Conservation (phyloP, 2,329 filamentous ascomycete genomes). For the Byssothecium circinans region DNA sequence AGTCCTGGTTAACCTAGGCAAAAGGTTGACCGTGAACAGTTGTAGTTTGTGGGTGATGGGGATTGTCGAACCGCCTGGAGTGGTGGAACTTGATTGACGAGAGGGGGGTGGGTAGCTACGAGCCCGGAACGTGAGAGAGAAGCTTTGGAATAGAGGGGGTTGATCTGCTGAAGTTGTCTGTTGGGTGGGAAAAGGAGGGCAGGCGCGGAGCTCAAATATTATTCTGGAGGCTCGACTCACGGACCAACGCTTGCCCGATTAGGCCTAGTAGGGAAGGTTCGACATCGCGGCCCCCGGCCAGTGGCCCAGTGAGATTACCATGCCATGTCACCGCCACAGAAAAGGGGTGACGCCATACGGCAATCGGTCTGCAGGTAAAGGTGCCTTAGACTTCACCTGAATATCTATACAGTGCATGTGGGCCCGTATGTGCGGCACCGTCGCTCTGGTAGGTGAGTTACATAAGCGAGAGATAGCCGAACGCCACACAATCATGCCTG, state of each 20-base stretch:
- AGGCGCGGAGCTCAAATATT: conserved; percentile 27
- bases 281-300: conserved; percentile 16
- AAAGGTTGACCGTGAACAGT: conserved; percentile 45
- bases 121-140: conserved; percentile 42
- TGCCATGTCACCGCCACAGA: conserved; percentile 19
- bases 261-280: not conserved
- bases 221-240: conserved; percentile 19
- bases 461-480: not conserved
- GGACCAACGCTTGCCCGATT: conserved; percentile 6
- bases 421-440: too few relatives aligned
- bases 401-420: not conserved
- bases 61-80: conserved; percentile 50
- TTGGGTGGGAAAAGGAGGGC: conserved; percentile 32
- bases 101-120: conserved; percentile 56
- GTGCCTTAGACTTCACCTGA: too few relatives aligned
- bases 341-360: conserved; percentile 8
- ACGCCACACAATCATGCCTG: not conserved
- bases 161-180: conserved; percentile 36
- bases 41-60: conserved; percentile 28
- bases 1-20: conserved; percentile 45
- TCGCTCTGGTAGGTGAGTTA: too few relatives aligned
- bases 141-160: conserved; percentile 33
- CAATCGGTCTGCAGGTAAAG: too few relatives aligned
- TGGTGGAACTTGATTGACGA: conserved; percentile 54
- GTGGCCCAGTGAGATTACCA: conserved; percentile 7